Evolutionary conservation across 768 basidiomycete species (phyloP), one percentile per base, ranked within the genome.

Genomic region (Dentipellis sp.): DNA sequence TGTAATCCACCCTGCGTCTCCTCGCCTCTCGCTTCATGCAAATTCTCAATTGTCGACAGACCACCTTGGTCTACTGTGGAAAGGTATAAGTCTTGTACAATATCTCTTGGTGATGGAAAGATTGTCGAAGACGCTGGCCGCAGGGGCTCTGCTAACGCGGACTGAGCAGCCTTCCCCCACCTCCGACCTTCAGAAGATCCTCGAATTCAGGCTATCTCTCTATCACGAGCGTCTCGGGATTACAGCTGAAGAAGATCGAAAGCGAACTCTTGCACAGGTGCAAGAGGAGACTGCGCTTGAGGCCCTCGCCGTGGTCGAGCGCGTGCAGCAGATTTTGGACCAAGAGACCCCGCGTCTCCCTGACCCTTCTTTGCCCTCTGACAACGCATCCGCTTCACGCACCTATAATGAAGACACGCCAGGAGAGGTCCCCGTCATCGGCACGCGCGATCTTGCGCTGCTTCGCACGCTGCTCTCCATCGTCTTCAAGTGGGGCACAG

Each of bases 401-500:
- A 50, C 22, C n/a, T 19, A 35, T n/a, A 22, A 36, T 12, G 60
- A 47, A 12, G 54, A 56, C 10, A 21, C 48, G 9, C 29, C 52
- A 38, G 50, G 53, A 56, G 45, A 63, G 6, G 56, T 52, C 38
- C 74, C 75, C 35, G 64, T 72, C 11, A 70, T 91, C 55, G 89
- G 88, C 0, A 78, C 83, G 1, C 78, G 85, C 52, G 89, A 92
- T 67, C 66, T 90, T 34, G 69, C 73, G 5, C 70, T 80, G 57
- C 66, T 91, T 1, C 78, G 83, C 21, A 84, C 82, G 0, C 72
- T 91, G 34, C 65, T 88, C 14, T 79, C 85, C 12, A 76, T 91
- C 57, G 66, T 78, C 23, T 87, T 91, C 64, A 83, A 81, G 60
- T 89, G 88, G 89, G 85, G 80, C 7, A 67, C 81, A 2, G 77